phyloP scores from a whole-genome alignment of 2,329 filamentous ascomycete species.

The Diplodia sapinea region DNA sequence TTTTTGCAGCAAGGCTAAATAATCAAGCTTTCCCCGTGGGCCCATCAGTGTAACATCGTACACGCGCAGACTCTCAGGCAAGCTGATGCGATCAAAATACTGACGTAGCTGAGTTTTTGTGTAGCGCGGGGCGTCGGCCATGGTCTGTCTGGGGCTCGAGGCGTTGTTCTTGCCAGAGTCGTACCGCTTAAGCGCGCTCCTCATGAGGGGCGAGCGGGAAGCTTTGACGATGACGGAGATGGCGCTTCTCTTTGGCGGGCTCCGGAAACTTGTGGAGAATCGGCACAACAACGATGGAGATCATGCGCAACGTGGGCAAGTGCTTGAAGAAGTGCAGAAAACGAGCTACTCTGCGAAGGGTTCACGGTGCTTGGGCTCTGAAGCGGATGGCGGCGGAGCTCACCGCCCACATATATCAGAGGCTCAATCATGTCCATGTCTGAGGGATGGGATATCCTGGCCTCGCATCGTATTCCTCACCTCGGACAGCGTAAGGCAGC shows the following conservation, averaged over 20 bases:
- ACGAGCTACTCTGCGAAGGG: not conserved
- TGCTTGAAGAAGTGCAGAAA: not conserved
- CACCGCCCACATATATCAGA: not conserved
- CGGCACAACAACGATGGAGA: not conserved
- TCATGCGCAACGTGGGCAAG: not conserved
- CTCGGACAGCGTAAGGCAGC: not conserved
- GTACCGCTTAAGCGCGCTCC: slow-evolving; percentile 22
- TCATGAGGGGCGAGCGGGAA: slow-evolving; percentile 14
- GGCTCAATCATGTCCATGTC: not conserved
- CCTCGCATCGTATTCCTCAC: slow-evolving; percentile 3
- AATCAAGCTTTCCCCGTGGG: slow-evolving; percentile 38
- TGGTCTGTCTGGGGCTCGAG: slow-evolving; percentile 8
- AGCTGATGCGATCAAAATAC: slow-evolving; percentile 46
- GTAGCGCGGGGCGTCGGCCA: slow-evolving; percentile 33
- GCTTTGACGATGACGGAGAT: slow-evolving; percentile 18
- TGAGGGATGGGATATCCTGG: slow-evolving; percentile 15
- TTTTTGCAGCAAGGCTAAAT: slow-evolving; percentile 43
- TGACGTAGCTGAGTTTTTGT: slow-evolving; percentile 40
- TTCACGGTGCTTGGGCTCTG: not conserved
- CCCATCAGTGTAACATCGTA: slow-evolving; percentile 38
- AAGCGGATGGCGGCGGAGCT: slow-evolving; percentile 16
- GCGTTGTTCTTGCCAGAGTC: slow-evolving; percentile 19
- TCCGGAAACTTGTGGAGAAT: not conserved
- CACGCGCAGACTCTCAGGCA: slow-evolving; percentile 38
- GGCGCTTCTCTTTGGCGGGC: slow-evolving; percentile 3